A percentile compares a stretch with the other conserved stretches of the same genome.
These are phyloP conservation scores for Sporobolus alterniflorus DNA, from an alignment of 202 grass and related monocot genomes.

Conservation along the genomic window DNA sequence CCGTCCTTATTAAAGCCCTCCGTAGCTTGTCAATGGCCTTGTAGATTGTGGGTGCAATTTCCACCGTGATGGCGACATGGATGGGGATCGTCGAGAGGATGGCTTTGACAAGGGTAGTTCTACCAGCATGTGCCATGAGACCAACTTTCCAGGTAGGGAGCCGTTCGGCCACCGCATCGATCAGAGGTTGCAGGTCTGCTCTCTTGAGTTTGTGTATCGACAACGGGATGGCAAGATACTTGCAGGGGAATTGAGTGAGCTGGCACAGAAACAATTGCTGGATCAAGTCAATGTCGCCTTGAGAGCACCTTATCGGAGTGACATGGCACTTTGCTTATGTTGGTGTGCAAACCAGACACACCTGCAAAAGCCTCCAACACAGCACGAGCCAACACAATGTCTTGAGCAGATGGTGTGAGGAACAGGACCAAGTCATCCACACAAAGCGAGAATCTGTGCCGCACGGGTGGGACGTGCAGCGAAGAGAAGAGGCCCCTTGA, in stretches of 20 bases:
- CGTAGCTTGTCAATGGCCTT: too few species aligned
- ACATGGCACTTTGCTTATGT: neutral
- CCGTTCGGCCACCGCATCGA: neutral
- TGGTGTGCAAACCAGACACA: too few species aligned
- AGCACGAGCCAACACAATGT: too few species aligned
- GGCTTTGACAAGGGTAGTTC: neutral
- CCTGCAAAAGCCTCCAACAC: too few species aligned
- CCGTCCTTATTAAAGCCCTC: too few species aligned
- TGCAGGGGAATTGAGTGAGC: neutral
- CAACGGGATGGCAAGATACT: neutral
- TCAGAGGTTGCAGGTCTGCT: neutral
- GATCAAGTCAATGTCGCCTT: rapidly evolving
- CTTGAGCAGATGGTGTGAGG: neutral
- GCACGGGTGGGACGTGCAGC: too few species aligned
- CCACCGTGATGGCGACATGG: too few species aligned
- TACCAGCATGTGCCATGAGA: rapidly evolving
- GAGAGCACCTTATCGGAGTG: neutral
- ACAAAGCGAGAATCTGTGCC: neutral
- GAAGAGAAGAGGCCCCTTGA: rapidly evolving
- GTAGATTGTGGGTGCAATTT: too few species aligned
- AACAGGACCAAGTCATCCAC: neutral
- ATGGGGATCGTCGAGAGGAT: neutral
- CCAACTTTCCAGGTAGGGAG: neutral
- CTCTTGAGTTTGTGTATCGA: too few species aligned
- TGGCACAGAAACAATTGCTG: neutral